These are phyloP conservation scores for Chenopodium suecicum DNA, from an alignment of 148 eudicot species.

Conservation along the genomic window DNA sequence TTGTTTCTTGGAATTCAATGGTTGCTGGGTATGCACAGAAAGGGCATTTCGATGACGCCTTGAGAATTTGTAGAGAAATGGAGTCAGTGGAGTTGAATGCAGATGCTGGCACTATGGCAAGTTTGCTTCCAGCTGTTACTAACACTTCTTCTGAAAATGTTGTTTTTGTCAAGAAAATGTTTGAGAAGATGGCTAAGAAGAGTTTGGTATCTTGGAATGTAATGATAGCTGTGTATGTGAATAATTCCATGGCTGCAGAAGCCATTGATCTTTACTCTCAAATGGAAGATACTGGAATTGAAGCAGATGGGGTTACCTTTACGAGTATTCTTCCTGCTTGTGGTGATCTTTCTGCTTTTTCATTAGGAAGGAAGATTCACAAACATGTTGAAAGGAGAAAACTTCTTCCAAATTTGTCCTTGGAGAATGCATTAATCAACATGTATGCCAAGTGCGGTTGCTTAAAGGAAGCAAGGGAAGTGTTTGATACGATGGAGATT, in stretches of 20 bases:
- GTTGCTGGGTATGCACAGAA: constrained; percentile 66
- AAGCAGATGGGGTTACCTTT: constrained; percentile 62
- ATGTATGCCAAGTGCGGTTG: constrained; percentile 92
- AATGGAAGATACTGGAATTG: constrained; percentile 57
- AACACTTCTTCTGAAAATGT: constrained; percentile 53
- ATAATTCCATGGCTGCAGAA: constrained; percentile 62
- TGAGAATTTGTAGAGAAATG: constrained; percentile 67
- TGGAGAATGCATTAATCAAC: constrained; percentile 78
- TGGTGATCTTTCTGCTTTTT: constrained; percentile 76
- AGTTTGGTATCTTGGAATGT: constrained; percentile 73
- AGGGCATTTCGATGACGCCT: constrained; percentile 62
- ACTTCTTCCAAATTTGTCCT: constrained; percentile 54
- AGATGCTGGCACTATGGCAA: constrained; percentile 79
- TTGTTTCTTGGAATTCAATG: constrained; percentile 78
- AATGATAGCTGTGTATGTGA: constrained; percentile 78
- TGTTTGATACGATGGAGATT: constrained; percentile 55
- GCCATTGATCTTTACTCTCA: constrained; percentile 58
- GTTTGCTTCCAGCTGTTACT: constrained; percentile 66
- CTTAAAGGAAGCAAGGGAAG: constrained; percentile 58
- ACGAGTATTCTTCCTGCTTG: constrained; percentile 87
- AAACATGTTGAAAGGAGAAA: constrained; percentile 42
- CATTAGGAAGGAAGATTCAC: constrained; percentile 62
- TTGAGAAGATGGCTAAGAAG: constrained; percentile 36
- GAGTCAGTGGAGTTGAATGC: constrained; percentile 36
- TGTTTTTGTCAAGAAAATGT: constrained; percentile 52